Conservation (phyloP, 2,329 filamentous ascomycete genomes). For the Aspergillus novofumigatus region DNA sequence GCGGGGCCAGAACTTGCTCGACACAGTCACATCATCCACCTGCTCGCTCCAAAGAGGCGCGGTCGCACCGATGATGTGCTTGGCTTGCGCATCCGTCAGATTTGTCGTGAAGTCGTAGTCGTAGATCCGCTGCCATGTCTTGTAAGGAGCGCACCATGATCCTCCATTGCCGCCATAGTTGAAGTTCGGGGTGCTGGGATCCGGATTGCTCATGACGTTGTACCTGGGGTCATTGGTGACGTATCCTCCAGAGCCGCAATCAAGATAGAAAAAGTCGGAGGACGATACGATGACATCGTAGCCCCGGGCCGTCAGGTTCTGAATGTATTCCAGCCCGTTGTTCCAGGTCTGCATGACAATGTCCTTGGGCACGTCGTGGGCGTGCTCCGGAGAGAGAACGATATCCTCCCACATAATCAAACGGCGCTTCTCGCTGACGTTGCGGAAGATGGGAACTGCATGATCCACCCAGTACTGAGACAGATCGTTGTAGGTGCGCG, state of each 20-base stretch:
- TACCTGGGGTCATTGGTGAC: conserved; percentile 55
- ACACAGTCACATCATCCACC: conserved; percentile 51
- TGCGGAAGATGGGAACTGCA: conserved; percentile 49
- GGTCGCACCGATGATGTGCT: conserved; percentile 50
- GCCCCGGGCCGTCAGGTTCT: conserved; percentile 47
- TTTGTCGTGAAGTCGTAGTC: conserved; percentile 53
- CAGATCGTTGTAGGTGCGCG: conserved; percentile 49
- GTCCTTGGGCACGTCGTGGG: conserved; percentile 47
- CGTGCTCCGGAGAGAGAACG: conserved; percentile 42
- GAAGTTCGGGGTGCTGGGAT: conserved; percentile 44
- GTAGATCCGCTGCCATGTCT: conserved; percentile 59
- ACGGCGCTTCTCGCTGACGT: conserved; percentile 42
- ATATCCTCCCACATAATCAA: conserved; percentile 59
- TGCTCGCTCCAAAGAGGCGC: conserved; percentile 54
- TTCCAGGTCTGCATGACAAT: conserved; percentile 56
- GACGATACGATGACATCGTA: conserved; percentile 56
- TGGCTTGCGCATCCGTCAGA: conserved; percentile 44
- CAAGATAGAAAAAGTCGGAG: conserved; percentile 54
- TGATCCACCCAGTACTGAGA: conserved; percentile 53
- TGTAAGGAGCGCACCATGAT: conserved; percentile 58
- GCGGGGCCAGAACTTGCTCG: conserved; percentile 52
- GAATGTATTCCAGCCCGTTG: conserved; percentile 49
- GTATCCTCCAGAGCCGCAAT: conserved; percentile 54
- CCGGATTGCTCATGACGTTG: conserved; percentile 51
- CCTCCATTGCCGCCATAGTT: conserved; percentile 53